Evolutionary conservation across 2,329 filamentous ascomycete genomes (phyloP), one percentile per base, ranked within the genome.

Genomic region (Fusarium irregulare): DNA sequence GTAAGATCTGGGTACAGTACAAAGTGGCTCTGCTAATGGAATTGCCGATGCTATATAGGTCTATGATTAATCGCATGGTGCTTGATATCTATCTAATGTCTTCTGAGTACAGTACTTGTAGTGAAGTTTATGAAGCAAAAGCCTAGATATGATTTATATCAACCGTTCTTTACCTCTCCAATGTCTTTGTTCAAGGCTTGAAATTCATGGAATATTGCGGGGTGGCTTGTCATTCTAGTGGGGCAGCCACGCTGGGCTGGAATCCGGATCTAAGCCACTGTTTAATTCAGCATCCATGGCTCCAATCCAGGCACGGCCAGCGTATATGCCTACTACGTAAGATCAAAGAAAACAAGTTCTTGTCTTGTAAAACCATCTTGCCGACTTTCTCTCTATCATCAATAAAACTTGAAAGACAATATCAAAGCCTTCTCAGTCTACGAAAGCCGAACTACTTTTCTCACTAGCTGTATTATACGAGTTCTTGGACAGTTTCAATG

Each of bases 141-240:
- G 51, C 47, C 47, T 44, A 21, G 37, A 56, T 47, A 65, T 64
- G 42, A 46, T 59, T 56, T 50, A 44, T 66, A 51, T 64, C 56
- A 64, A 53, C 27, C 34, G 44, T 64, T 48, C 20, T 44, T 46
- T 59, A 16, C 8, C 46, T 56, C 28, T 23, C 12, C 4, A 18
- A 50, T 53, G 49, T 53, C 23, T 7, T 20, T 45, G 16, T 53
- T 55, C 47, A 28, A 20, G 44, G 47, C 47, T 60, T 42, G 48
- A 30, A 55, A 44, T 60, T 44, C 61, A 56, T 60, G 42, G 18
- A 45, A 60, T 37, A 54, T 65, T 75, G 73, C 71, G 73, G 73
- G 73, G 73, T 75, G 73, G 69, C 58, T 66, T 75, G 58, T 59
- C 60, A 46, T 60, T 53, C 53, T 58, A 59, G 68, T 74, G 73